Percentiles rank a stretch among this genome's conserved stretches.
These are phyloP conservation scores for Jatropha multifida DNA, from an alignment of 441 rosid species.

Conservation along the genomic window DNA sequence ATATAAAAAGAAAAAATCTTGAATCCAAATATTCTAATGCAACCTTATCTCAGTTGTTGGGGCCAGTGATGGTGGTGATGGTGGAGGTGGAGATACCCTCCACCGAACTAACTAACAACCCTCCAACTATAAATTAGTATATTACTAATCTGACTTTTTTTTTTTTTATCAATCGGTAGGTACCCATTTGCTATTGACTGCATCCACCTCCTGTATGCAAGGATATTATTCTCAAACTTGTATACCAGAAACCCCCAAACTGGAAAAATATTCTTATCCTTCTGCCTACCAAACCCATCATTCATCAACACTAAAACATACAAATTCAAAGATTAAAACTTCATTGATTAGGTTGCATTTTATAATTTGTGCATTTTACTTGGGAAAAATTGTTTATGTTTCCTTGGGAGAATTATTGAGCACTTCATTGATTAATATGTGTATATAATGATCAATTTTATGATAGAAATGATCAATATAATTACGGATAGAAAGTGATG, in stretches of 20 bases:
- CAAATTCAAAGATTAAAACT: conserved; percentile 2
- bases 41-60: conserved; percentile 23
- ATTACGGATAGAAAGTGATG: neutral
- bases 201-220: conserved; percentile 29
- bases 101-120: conserved; percentile 23
- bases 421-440: neutral
- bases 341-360: neutral
- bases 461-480: neutral
- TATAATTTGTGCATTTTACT: neutral
- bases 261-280: neutral
- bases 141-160: neutral
- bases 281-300: conserved; percentile 29
- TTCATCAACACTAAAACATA: conserved; percentile 3
- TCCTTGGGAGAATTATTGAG: neutral
- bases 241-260: conserved; percentile 21
- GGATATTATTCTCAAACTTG: conserved; percentile 12
- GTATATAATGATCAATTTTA: too few species aligned
- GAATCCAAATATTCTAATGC: conserved; percentile 15
- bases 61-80: conserved; percentile 16
- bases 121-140: conserved; percentile 18
- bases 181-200: conserved; percentile 26
- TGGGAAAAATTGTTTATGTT: neutral
- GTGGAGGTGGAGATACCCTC: conserved; percentile 24
- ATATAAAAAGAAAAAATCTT: conserved; percentile 3
- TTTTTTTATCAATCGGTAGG: conserved; percentile 26